Percentiles rank a stretch among this genome's conserved stretches.
These are phyloP conservation scores for Phallus indusiatus DNA, from an alignment of 768 basidiomycete species.

Conservation along the genomic window DNA sequence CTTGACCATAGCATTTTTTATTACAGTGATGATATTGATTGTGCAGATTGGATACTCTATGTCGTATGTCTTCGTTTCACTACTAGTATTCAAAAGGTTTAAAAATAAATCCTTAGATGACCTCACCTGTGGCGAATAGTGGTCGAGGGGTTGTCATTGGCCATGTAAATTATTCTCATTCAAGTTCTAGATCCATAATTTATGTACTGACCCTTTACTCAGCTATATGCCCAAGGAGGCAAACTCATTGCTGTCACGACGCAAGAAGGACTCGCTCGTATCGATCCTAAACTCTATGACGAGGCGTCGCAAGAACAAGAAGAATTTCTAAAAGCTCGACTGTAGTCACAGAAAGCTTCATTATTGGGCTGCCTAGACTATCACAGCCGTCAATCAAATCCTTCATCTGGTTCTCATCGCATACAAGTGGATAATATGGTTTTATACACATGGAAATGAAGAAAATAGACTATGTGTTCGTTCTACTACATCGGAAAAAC, in stretches of 20 bases:
- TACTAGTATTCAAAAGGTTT: conserved; percentile 1
- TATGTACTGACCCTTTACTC: conserved; percentile 2
- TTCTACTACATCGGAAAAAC: not conserved
- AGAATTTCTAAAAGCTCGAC: not conserved
- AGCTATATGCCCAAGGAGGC: conserved; percentile 66
- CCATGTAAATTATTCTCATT: conserved; percentile 39
- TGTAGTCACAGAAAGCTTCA: not conserved
- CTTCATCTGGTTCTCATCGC: too few species aligned
- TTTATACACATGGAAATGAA: not conserved
- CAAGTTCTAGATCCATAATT: not conserved
- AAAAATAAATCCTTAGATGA: conserved; percentile 34
- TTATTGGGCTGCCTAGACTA: too few species aligned
- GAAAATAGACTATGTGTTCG: not conserved
- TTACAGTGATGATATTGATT: conserved; percentile 60
- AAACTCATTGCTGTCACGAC: conserved; percentile 63
- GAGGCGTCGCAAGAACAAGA: conserved; percentile 14
- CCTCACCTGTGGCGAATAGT: conserved; percentile 50
- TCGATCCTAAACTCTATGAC: conserved; percentile 29
- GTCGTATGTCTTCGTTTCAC: conserved; percentile 37
- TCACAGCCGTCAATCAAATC: too few species aligned
- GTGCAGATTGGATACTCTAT: conserved; percentile 74
- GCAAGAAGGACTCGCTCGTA: conserved; percentile 73
- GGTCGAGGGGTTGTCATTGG: conserved; percentile 67
- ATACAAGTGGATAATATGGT: too few species aligned
- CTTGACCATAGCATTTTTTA: conserved; percentile 64